phyloP scores from a whole-genome alignment of 169 alveolate genomes.

The Plasmodium fragile region DNA sequence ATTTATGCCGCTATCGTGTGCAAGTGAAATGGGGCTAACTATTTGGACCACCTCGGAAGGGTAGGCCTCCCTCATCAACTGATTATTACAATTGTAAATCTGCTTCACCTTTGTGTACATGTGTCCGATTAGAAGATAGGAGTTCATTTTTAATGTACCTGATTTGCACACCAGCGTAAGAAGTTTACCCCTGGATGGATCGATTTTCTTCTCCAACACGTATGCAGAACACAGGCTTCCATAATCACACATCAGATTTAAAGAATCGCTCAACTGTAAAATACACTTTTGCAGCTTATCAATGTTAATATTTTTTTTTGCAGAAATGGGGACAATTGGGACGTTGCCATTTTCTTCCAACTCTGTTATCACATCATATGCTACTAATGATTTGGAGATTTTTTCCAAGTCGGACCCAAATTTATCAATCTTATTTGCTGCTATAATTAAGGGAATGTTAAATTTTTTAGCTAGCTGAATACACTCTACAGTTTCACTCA shows the following conservation, averaged over 20 bases:
- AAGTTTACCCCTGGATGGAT: constrained; percentile 79
- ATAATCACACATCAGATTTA: constrained; percentile 83
- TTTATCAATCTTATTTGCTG: constrained; percentile 93
- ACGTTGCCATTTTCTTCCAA: constrained; percentile 78
- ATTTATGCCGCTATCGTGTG: constrained; percentile 34
- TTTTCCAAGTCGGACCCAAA: constrained; percentile 48
- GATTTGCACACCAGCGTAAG: constrained; percentile 80
- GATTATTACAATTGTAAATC: constrained; percentile 58
- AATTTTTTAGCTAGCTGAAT: constrained; percentile 85
- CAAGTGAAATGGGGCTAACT: constrained; percentile 47
- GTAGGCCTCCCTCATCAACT: constrained; percentile 76
- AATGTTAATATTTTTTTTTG: constrained; percentile 85
- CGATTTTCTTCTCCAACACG: constrained; percentile 81
- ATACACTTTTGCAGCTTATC: constrained; percentile 86
- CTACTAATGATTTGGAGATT: constrained; percentile 78
- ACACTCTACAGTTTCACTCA: constrained; percentile 95
- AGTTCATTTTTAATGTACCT: constrained; percentile 77
- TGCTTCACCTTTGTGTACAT: constrained; percentile 72
- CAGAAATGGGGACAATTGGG: constrained; percentile 91
- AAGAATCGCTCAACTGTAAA: constrained; percentile 80
- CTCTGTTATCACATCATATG: constrained; percentile 84
- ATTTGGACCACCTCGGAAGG: constrained; percentile 84
- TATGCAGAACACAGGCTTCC: constrained; percentile 80
- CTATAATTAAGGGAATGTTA: constrained; percentile 90
- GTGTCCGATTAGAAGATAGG: constrained; percentile 67